A percentile compares a stretch with the other conserved stretches of the same genome.
phyloP scores from a whole-genome alignment of 2,329 filamentous ascomycete species.

The Metarhizium rileyi region DNA sequence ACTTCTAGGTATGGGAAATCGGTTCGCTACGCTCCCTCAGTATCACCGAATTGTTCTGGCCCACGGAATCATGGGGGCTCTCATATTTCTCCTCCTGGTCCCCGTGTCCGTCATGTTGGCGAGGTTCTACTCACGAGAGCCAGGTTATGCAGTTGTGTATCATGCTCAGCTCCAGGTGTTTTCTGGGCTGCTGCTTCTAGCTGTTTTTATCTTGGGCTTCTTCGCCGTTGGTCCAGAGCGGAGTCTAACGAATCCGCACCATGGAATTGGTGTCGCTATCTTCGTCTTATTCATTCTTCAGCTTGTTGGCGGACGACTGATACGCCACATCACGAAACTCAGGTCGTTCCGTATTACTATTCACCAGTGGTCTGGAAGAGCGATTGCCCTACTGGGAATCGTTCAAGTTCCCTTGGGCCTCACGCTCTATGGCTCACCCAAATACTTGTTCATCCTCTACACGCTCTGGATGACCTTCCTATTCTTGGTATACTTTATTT shows the following conservation, averaged over 20 bases:
- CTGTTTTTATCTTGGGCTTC: slow-evolving; percentile 65
- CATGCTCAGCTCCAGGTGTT: slow-evolving; percentile 69
- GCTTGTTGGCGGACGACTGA: slow-evolving; percentile 56
- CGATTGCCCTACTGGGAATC: slow-evolving; percentile 71
- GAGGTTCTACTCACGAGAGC: slow-evolving; percentile 57
- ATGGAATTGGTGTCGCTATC: slow-evolving; percentile 72
- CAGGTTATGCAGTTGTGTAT: slow-evolving; percentile 52
- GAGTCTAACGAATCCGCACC: slow-evolving; percentile 71
- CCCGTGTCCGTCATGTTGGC: slow-evolving; percentile 65
- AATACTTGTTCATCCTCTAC: slow-evolving; percentile 76
- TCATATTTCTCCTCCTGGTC: slow-evolving; percentile 66
- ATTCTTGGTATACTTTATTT: slow-evolving; percentile 66
- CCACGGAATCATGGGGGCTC: slow-evolving; percentile 61
- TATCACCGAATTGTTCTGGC: slow-evolving; percentile 63
- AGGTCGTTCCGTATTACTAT: slow-evolving; percentile 50
- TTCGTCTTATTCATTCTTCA: slow-evolving; percentile 66
- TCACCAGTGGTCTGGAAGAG: slow-evolving; percentile 80
- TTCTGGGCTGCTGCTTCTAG: slow-evolving; percentile 56
- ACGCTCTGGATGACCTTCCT: slow-evolving; percentile 67
- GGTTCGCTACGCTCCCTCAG: slow-evolving; percentile 57
- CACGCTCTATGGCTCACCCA: slow-evolving; percentile 84
- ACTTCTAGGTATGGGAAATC: slow-evolving; percentile 67
- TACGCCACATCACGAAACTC: slow-evolving; percentile 41
- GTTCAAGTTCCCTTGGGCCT: slow-evolving; percentile 82
- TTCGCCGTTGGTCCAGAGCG: slow-evolving; percentile 66